These are phyloP conservation scores for Fragilariopsis cylindrus DNA, from an alignment of 108 stramenopile species.

Conservation along the genomic window DNA sequence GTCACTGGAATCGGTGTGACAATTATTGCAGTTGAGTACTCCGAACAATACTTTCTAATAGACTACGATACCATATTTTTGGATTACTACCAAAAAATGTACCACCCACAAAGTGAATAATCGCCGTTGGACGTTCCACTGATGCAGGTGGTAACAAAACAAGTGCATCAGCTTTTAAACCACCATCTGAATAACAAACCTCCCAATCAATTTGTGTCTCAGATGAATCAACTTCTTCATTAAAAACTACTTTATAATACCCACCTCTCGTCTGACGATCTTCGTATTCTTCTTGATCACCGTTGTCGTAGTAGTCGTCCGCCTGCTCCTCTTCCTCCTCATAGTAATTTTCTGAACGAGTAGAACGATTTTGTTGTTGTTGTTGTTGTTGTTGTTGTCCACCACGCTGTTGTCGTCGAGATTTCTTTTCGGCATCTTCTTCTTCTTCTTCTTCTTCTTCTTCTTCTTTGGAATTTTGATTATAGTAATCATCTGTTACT, in stretches of 20 bases:
- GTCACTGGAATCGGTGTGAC: constrained; percentile 76
- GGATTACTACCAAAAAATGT: constrained; percentile 81
- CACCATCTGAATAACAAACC: constrained; percentile 10
- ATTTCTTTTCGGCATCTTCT: constrained; percentile 11
- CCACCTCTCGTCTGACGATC: constrained; percentile 18
- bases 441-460: neutral
- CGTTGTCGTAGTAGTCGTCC: constrained; percentile 11
- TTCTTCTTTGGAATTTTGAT: neutral
- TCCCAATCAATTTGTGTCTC: constrained; percentile 42
- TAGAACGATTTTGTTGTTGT: neutral
- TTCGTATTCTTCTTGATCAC: neutral
- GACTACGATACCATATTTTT: constrained; percentile 58
- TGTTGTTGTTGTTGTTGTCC: neutral
- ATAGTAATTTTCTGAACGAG: neutral
- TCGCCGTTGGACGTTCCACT: constrained; percentile 49
- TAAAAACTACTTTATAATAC: constrained; percentile 28
- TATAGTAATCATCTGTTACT: neutral
- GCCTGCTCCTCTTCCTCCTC: neutral
- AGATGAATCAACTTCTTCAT: constrained; percentile 24
- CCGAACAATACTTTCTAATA: constrained; percentile 61
- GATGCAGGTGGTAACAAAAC: constrained; percentile 69
- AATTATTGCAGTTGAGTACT: constrained; percentile 66
- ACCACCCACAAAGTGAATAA: constrained; percentile 85
- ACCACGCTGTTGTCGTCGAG: neutral
- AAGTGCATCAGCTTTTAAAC: constrained; percentile 27